Conservation (phyloP, 2,329 filamentous ascomycete genomes). For the Fusarium sp. region DNA sequence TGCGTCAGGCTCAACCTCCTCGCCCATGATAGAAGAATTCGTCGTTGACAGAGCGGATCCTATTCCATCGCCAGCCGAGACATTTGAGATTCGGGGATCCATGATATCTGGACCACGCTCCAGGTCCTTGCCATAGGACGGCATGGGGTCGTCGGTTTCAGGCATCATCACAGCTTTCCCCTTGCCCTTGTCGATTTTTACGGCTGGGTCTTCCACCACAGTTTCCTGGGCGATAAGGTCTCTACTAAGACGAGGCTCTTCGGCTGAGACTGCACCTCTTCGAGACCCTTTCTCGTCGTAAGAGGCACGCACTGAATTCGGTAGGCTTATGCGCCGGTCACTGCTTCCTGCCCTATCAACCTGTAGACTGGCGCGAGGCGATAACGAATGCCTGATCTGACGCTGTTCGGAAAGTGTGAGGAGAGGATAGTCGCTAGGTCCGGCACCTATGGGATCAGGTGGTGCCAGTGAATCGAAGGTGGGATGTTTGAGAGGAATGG, state of each 20-base stretch:
- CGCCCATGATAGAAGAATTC: constrained; percentile 71
- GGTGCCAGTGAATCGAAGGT: constrained; percentile 52
- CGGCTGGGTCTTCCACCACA: constrained; percentile 20
- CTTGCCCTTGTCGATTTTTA: constrained; percentile 62
- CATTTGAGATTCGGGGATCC: constrained; percentile 58
- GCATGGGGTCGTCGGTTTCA: constrained; percentile 49
- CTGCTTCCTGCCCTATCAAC: constrained; percentile 59
- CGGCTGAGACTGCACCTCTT: constrained; percentile 45
- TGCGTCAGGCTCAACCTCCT: constrained; percentile 72
- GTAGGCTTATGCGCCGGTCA: constrained; percentile 64
- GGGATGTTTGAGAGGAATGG: constrained; percentile 62
- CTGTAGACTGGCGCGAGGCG: constrained; percentile 61
- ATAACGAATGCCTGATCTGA: constrained; percentile 57
- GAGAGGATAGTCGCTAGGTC: constrained; percentile 62
- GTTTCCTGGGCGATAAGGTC: constrained; percentile 17
- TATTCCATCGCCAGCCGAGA: constrained; percentile 62
- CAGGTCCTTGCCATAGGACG: constrained; percentile 62
- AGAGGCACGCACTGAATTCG: constrained; percentile 64
- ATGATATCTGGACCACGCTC: constrained; percentile 64
- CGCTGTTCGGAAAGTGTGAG: constrained; percentile 63
- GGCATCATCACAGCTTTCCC: constrained; percentile 60
- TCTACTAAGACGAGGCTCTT: constrained; percentile 31
- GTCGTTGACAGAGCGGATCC: constrained; percentile 67
- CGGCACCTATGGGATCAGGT: constrained; percentile 52
- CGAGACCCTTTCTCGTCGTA: constrained; percentile 61